phyloP scores from a whole-genome alignment of 768 basidiomycete species.

The Xerocomellus chrysenteron region DNA sequence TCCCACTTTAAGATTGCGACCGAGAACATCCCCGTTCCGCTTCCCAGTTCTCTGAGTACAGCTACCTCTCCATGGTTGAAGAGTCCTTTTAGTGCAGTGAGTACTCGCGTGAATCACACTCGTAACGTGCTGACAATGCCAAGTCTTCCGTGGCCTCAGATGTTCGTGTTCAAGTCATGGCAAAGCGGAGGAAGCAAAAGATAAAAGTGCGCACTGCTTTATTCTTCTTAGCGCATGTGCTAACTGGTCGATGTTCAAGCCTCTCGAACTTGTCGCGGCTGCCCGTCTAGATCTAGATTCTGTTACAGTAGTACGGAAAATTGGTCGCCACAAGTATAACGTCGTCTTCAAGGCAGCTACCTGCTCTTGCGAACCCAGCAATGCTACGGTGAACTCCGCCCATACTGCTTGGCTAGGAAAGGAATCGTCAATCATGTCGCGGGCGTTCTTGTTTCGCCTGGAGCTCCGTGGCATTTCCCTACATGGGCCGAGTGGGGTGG shows the following conservation, averaged over 20 bases:
- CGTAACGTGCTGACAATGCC: not conserved
- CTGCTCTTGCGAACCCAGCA: constrained; percentile 47
- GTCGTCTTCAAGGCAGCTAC: constrained; percentile 42
- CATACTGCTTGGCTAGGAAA: constrained; percentile 57
- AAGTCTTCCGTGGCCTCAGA: constrained; percentile 22
- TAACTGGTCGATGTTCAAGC: constrained; percentile 13
- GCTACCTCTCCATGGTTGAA: constrained; percentile 27
- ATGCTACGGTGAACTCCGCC: constrained; percentile 41
- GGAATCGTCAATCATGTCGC: constrained; percentile 37
- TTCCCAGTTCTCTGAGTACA: constrained; percentile 3
- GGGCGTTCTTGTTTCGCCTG: constrained; percentile 48
- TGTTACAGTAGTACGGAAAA: constrained; percentile 43
- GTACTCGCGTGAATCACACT: constrained; percentile 1
- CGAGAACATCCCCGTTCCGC: not conserved
- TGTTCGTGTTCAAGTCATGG: constrained; percentile 6
- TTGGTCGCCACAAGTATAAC: constrained; percentile 40
- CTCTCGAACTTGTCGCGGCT: constrained; percentile 35
- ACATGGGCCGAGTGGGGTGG: constrained; percentile 41
- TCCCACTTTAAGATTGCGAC: constrained; percentile 9
- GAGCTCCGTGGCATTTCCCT: constrained; percentile 44
- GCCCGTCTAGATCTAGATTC: constrained; percentile 46
- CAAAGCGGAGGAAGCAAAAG: constrained; percentile 18
- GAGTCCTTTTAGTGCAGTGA: constrained; percentile 27
- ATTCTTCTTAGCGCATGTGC: not conserved
- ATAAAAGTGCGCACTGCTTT: constrained; percentile 13